phyloP scores from a whole-genome alignment of 345 rosid species.

The Turnera subulata region DNA sequence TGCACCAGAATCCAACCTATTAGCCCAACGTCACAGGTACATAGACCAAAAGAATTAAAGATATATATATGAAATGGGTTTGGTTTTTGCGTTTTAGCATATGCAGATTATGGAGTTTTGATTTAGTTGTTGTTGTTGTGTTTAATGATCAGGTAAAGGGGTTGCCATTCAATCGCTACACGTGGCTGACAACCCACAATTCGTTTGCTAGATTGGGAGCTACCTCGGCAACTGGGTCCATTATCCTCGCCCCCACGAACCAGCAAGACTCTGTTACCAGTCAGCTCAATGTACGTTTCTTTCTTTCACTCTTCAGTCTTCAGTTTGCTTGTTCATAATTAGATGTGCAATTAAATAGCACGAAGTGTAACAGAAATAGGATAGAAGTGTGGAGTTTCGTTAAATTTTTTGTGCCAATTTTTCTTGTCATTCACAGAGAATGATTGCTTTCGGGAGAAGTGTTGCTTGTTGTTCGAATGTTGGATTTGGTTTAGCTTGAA shows the following conservation, averaged over 20 bases:
- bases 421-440: no score
- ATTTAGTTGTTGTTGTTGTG: neutral
- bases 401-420: no score
- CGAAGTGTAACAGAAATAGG: no score
- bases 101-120: neutral
- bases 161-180: constrained; percentile 51
- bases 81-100: neutral
- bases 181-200: constrained; percentile 59
- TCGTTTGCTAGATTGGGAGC: constrained; percentile 44
- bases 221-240: constrained; percentile 18
- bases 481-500: constrained; percentile 7
- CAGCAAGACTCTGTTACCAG: constrained; percentile 30
- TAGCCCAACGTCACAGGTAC: constrained; percentile 23
- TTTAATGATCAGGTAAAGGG: constrained; percentile 15
- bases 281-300: constrained; percentile 27
- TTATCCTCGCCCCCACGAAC: constrained; percentile 23
- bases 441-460: neutral
- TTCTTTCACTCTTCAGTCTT: neutral
- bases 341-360: no score
- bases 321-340: constrained; percentile 3
- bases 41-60: neutral
- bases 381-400: neutral
- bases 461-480: constrained; percentile 11
- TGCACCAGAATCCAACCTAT: constrained; percentile 28
- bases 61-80: neutral